Evolutionary conservation across 2,329 filamentous ascomycete species (phyloP), one percentile per base, ranked within the genome.

Genomic region (Madurella fahalii): DNA sequence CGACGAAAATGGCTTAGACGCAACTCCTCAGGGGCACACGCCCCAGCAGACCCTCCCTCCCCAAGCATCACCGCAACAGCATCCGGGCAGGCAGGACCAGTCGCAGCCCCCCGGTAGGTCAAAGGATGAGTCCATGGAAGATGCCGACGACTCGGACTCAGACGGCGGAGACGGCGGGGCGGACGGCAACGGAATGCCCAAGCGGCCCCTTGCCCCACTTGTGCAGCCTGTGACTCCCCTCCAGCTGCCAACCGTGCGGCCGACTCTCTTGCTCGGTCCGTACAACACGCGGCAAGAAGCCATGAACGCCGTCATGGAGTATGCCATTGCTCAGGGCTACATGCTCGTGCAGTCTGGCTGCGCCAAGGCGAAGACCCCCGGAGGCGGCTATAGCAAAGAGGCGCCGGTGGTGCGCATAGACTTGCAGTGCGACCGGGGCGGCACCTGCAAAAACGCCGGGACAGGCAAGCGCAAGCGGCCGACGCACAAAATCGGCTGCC

Each of bases 251-350:
- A 39, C 50, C 1, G 42, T 61, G 1, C 48, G 56, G 5, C 61
- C 58, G 1, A 62, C 52, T 5, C 57, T 63, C 15, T 39, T 58
- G n/a, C 52, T 63, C 1, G 61, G 61, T 0, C 61, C 61, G 4
- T 62, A 63, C 45, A 56, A 61, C 30, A 53, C 54, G 1, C 54
- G 51, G 15, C 57, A 61, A 16, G 48, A 56, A 18, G 53, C 50
- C 32, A 42, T 48, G 13, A 51, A 41, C 16, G 52, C 57, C 2
- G 56, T 48, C 4, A 54, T 59, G 25, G 54, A 61, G 48, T 63
- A 62, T 47, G 60, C 57, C 51, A 58, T 62, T 12, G 50, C 47
- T 7, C 61, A 63, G 43, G 61, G 61, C 2, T 63, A 58, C 57
- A 56, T 60, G 46, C 54, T 63, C 2, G 56, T 62, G 1, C 51